Evolutionary conservation across 441 rosid species (phyloP), one percentile per base, ranked within the genome.

Genomic region (Adansonia grandidieri): DNA sequence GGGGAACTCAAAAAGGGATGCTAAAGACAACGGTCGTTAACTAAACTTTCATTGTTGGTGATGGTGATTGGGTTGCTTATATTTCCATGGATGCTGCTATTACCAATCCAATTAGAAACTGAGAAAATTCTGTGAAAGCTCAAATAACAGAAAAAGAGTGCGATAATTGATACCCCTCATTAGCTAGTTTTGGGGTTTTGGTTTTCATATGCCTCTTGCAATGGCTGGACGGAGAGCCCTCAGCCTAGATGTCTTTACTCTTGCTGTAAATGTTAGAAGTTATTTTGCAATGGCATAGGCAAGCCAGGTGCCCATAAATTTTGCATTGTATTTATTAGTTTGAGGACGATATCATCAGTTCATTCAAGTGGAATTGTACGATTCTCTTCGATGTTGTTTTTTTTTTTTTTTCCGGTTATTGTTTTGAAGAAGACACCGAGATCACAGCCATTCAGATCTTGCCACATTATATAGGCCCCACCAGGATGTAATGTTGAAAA

Each of bases 21-120:
- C 58, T 65, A 77, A 82, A 63, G 87, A 81, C 53, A 71, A 75
- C 20, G 71, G n/a, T n/a, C n/a, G 75, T 77, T 83, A 80, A 78
- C 53, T 11, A 2, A 6, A 71, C 69, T 22, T 73, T 24, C 50
- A 57, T 71, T 63, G 50, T 15, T 15, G 67, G 72, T 10, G 66
- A 78, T 14, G 64, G 40, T 42, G 40, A 40, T 15, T 14, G 17
- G 7, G 56, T 58, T 20, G 24, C 73, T 40, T 54, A 66, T 48
- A 32, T 42, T 42, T 44, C 67, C 51, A 69, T 1, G 50, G 45
- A 75, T 47, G 57, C 71, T 8, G 53, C n/a, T n/a, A n/a, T n/a
- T n/a, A n/a, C 19, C 24, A 24, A 20, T 51, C 51, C 71, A 42
- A 8, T 42, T n/a, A 9, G 13, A 17, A 66, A 17, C 47, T 17